Base-by-base conservation (phyloP, 164 flowering plant genomes). In the Nymphaea thermarum region DNA sequence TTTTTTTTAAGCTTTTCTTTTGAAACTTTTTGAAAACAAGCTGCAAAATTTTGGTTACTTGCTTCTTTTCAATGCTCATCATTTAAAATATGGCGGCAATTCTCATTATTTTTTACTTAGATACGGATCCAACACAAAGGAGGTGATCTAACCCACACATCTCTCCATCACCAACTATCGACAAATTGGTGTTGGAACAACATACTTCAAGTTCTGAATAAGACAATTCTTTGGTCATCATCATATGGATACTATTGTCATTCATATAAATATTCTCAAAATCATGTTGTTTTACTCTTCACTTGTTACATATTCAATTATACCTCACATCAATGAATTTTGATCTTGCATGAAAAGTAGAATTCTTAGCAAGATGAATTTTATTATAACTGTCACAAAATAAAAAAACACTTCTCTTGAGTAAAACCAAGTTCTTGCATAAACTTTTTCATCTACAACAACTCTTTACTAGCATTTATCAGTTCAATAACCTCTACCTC, bases 381-480 rank as follows among this genome's bases (percentile, higher is more conserved):
- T 61, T 61, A 41, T 10, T 66, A 8, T 18, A n/a, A 51, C 62
- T 0, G 41, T 66, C 25, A 51, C 62, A 66, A 3, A 17, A n/a
- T 8, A 25, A 53, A 47, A 15, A 53, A 42, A 53, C 41, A 41
- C 18, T 55, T 17, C 18, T 66, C 45, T 66, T 66, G 68, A 43
- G 47, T 66, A 17, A 66, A 53, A 42, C 68, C 44, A 3, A 66
- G 8, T 14, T 66, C 18, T 65, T 11, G 14, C 16, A 66, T 41
- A 3, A 66, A 66, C 14, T 36, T 47, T n/a, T 66, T 66, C 68
- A 66, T n/a, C 60, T 43, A 66, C 53, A 66, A 55, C 42, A 51
- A 11, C 25, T 53, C 68, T 53, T 66, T 66, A 11, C 62, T 1
- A 15, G 18, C 60, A 47, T 66, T 44, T n/a, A n/a, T 66, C 5